These are phyloP conservation scores for Leptographium wingfieldii DNA, from an alignment of 2,329 filamentous ascomycete species.

Conservation along the genomic window DNA sequence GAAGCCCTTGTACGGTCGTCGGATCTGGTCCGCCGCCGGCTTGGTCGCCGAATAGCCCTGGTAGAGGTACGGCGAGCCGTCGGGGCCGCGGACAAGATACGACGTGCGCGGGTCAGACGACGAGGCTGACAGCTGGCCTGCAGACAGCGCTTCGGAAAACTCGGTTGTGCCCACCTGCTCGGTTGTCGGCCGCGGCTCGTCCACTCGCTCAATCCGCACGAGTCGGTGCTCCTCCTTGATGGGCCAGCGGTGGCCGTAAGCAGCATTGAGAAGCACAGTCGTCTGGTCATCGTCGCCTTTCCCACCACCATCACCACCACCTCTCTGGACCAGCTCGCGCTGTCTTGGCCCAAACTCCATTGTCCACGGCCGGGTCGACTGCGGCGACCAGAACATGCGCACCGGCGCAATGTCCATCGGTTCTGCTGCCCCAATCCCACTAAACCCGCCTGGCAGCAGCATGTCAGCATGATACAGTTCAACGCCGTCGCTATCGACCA, in stretches of 20 bases:
- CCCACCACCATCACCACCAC: neutral
- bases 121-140: neutral
- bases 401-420: constrained; percentile 15
- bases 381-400: constrained; percentile 26
- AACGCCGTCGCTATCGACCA: constrained; percentile 21
- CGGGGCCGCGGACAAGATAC: constrained; percentile 28
- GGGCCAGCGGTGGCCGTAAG: constrained; percentile 34
- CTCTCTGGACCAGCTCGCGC: neutral
- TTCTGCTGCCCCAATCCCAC: constrained; percentile 23
- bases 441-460: constrained; percentile 26
- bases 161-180: constrained; percentile 18
- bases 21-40: constrained; percentile 28
- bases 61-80: constrained; percentile 27
- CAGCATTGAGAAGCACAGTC: constrained; percentile 29
- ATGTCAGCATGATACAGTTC: constrained; percentile 27
- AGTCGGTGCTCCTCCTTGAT: constrained; percentile 27
- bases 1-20: constrained; percentile 23
- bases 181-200: constrained; percentile 14
- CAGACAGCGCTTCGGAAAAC: constrained; percentile 12
- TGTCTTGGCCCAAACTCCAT: constrained; percentile 17
- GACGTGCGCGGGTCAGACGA: constrained; percentile 1
- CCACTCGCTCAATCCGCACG: constrained; percentile 26
- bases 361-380: constrained; percentile 21
- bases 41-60: constrained; percentile 28
- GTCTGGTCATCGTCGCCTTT: constrained; percentile 27